A percentile compares a stretch with the other conserved stretches of the same genome.
Evolutionary conservation across 768 basidiomycete species (phyloP).

Genomic region (Mycena haematopus): DNA sequence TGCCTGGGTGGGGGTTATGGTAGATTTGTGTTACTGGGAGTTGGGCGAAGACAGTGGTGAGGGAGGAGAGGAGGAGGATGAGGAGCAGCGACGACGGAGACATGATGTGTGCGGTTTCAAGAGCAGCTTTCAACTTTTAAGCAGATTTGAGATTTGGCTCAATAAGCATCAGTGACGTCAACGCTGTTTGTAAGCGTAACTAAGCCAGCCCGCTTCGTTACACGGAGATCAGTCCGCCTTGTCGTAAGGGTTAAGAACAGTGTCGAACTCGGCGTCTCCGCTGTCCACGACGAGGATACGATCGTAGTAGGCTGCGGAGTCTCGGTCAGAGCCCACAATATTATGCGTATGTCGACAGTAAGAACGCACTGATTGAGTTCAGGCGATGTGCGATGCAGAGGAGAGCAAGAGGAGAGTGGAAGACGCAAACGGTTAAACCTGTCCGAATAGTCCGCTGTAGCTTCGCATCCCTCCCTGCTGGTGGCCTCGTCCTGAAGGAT

Average conservation of each 20-base stretch:
- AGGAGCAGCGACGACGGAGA: no score
- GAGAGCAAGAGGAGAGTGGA: constrained; percentile 63
- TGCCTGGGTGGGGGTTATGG: no score
- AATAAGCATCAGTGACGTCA: no score
- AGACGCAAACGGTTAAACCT: constrained; percentile 60
- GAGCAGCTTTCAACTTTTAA: no score
- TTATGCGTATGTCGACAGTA: neutral
- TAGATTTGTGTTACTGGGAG: no score
- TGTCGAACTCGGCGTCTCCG: constrained; percentile 75
- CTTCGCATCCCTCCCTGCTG: constrained; percentile 64
- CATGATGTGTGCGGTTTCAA: no score
- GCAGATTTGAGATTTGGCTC: no score
- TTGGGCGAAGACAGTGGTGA: no score
- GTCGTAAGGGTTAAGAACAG: constrained; percentile 70
- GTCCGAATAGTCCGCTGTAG: constrained; percentile 68
- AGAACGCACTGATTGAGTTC: constrained; percentile 56
- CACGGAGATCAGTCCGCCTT: constrained; percentile 67
- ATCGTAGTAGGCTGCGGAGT: constrained; percentile 61
- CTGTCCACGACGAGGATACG: constrained; percentile 76
- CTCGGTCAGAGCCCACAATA: neutral
- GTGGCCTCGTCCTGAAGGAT: constrained; percentile 64
- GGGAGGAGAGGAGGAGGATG: no score
- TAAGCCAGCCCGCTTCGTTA: constrained; percentile 65
- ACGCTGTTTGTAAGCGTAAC: no score
- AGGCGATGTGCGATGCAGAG: constrained; percentile 64